A percentile compares a stretch with the other conserved stretches of the same genome.
These are phyloP conservation scores for Botryotinia narcissicola DNA, from an alignment of 2,329 filamentous ascomycete species.

Conservation along the genomic window DNA sequence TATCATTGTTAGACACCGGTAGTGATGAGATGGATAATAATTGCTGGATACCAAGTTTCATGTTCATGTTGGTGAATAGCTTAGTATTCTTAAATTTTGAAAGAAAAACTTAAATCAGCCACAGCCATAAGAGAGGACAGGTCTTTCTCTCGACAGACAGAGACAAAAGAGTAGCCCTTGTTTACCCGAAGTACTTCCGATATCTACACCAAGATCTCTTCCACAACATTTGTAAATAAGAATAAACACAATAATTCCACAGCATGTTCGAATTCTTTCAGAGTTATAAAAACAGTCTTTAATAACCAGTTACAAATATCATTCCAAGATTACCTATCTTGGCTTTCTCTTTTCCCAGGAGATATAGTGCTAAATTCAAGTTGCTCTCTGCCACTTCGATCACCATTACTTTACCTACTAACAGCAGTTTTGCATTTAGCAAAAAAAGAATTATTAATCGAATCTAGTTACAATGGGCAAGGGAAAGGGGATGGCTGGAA, in stretches of 20 bases:
- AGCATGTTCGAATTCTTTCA: neutral
- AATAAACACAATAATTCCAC: neutral
- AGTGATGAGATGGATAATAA: neutral
- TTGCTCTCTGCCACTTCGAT: neutral
- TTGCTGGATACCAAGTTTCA: neutral
- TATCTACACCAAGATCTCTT: neutral
- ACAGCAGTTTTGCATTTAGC: neutral
- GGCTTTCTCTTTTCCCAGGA: neutral
- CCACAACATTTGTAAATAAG: neutral
- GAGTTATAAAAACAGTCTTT: neutral
- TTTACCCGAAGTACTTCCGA: neutral
- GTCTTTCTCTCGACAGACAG: neutral
- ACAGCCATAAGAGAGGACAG: neutral
- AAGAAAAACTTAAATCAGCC: neutral
- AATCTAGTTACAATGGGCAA: neutral
- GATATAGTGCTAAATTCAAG: neutral
- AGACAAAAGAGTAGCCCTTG: neutral
- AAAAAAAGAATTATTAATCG: neutral
- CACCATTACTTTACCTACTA: neutral
- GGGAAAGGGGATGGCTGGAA: neutral
- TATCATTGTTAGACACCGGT: neutral
- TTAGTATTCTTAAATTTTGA: neutral
- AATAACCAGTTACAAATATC: neutral
- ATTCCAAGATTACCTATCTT: neutral
- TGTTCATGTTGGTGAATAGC: neutral